Base-by-base conservation (phyloP, 2,329 filamentous ascomycete genomes). In the Hypomyces rosellus region DNA sequence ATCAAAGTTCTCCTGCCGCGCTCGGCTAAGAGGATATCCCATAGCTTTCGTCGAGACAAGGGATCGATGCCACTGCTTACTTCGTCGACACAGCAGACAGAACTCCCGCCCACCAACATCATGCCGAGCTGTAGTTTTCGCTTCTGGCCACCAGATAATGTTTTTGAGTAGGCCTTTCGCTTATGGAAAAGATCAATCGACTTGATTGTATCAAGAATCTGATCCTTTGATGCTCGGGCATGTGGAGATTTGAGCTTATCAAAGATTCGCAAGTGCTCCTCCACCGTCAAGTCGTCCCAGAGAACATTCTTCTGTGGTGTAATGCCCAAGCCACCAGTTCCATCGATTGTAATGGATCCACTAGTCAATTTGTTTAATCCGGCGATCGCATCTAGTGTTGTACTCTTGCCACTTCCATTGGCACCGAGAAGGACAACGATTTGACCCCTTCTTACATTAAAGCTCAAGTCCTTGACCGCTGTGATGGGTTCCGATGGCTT, bases 301-400 rank as follows among this genome's bases (percentile, higher is more conserved):
- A 96, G 77, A 5, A 96, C 91, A 59, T 96, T 96, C 73, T 92
- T 91, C 65, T 96, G 91, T 0, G 91, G 91, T 50, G 89, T 92
- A 39, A 95, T 84, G 13, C 91, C 91, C 16, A 96, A 77, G 0
- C 88, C 89, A 9, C 88, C 88, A 9, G 82, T 84, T 1, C 84
- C 85, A 56, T 91, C 84, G 42, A 96, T 84, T 20, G 80, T 81
- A 57, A 96, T 93, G 3, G 76, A 76, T 3, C 91, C 91, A 51
- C 78, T 82, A 0, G 88, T 89, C 18, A 92, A 76, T 41, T 81
- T 86, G 59, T 85, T 89, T 46, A 92, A 78, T 3, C 91, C 91
- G 11, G 89, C 87, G 56, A 96, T 91, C 5, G 87, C 86, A 62
- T 96, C 89, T 4, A 96, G 76, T 0, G 90, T 95, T 0, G 91